Evolutionary conservation across 192 early-diverging fungal species (phyloP), one percentile per base, ranked within the genome.

Genomic region (Podila minutissima): DNA sequence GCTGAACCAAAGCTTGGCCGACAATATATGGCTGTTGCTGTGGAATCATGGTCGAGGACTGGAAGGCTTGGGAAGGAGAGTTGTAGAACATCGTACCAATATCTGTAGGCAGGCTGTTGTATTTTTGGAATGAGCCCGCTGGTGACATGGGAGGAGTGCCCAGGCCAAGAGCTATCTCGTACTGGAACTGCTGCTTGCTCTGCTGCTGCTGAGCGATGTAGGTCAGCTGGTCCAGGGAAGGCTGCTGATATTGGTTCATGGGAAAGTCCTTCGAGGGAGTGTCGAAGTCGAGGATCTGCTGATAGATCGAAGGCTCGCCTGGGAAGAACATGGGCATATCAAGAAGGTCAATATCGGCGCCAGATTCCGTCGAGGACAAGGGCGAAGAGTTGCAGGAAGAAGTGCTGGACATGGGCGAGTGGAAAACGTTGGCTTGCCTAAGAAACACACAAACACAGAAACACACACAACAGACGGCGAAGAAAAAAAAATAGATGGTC

Each of bases 361-460:
- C 65, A 64, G 71, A 64, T 35, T 81, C 77, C 46, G 77, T 32
- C 17, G 71, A 73, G 26, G 77, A 73, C 53, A 81, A 64, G 8
- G 77, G 77, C 57, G 77, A 81, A 29, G 77, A 81, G 33, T 66
- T 31, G 66, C 77, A 81, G 53, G 77, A 81, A 4, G 77, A 81
- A 19, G 70, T 22, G 49, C 28, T 60, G 57, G 77, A 81, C 71
- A 81, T 29, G 70, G 77, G 77, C 62, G 77, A 81, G 58, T 67
- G 53, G 53, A 66, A 76, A 29, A 70, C 17, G 61, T 26, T 29
- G 63, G 53, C 53, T 55, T 55, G 53, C 53, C 53, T 55, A 26
- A 55, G 24, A 26, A 26, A 26, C 24, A 15, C 41, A 46, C 41
- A 26, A n/a, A 24, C 24, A 26, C 13, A 46, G 22, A 55, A 19